phyloP scores from a whole-genome alignment of 2,329 filamentous ascomycete genomes.

The Xylariaceae sp. region DNA sequence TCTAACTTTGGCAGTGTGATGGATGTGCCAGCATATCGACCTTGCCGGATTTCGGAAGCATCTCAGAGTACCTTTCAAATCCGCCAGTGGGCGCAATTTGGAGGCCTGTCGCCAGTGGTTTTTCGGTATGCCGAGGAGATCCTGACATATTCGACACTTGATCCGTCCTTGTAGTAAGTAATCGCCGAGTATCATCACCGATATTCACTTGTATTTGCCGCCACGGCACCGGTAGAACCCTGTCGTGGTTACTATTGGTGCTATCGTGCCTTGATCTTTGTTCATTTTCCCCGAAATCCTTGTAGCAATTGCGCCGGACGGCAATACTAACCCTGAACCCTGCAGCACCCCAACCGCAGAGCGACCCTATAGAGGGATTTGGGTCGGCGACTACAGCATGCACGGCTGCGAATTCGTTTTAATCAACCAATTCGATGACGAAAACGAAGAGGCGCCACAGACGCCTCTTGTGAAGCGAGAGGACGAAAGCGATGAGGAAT shows the following conservation, averaged over 20 bases:
- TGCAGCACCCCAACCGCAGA: constrained; percentile 61
- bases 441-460: constrained; percentile 41
- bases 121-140: constrained; percentile 51
- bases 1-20: constrained; percentile 11
- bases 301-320: not conserved
- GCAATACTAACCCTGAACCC: constrained; percentile 1
- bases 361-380: constrained; percentile 85
- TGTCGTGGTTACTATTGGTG: not conserved
- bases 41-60: constrained; percentile 50
- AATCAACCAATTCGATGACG: constrained; percentile 66
- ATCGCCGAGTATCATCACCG: not conserved
- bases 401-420: constrained; percentile 88
- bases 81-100: constrained; percentile 69
- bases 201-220: not conserved
- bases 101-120: constrained; percentile 35
- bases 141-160: constrained; percentile 65
- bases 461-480: constrained; percentile 37
- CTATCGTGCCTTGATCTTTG: not conserved
- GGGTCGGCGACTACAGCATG: constrained; percentile 82
- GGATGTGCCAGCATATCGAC: constrained; percentile 27
- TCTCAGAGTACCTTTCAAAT: constrained; percentile 69
- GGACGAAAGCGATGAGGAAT: constrained; percentile 43
- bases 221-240: not conserved
- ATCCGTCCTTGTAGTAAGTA: constrained; percentile 57
- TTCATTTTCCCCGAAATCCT: not conserved